Percentiles rank a stretch among this genome's conserved stretches.
Conservation (phyloP, 2,329 filamentous ascomycete species). For the Aphanocladium album region DNA sequence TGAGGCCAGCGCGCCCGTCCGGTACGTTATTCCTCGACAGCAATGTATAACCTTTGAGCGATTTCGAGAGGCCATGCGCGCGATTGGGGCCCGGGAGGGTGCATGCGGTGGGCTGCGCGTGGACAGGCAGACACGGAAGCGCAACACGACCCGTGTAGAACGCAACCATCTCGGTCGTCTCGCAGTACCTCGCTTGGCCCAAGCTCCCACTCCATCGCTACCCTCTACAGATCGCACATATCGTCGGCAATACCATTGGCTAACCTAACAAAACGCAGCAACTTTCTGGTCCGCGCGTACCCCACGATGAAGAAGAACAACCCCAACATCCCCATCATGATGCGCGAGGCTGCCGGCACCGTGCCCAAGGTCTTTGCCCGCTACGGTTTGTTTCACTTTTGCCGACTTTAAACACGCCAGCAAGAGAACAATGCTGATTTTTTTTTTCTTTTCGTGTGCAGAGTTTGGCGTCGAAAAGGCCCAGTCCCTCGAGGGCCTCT, state of each 20-base stretch:
- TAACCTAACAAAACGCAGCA: slow-evolving; percentile 41
- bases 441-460: slow-evolving; percentile 19
- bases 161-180: too few relatives aligned
- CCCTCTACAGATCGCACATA: too few relatives aligned
- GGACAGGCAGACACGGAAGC: background rate
- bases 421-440: background rate
- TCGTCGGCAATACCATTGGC: background rate
- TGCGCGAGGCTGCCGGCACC: slow-evolving; percentile 84
- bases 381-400: slow-evolving; percentile 60
- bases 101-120: background rate
- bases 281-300: slow-evolving; percentile 86
- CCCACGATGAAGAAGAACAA: slow-evolving; percentile 99
- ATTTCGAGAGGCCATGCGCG: background rate
- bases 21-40: slow-evolving; percentile 50
- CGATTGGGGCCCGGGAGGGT: background rate
- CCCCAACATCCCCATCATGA: slow-evolving; percentile 85
- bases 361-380: slow-evolving; percentile 83
- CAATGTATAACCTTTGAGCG: too few relatives aligned
- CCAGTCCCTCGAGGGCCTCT: slow-evolving; percentile 53
- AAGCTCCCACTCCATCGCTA: too few relatives aligned
- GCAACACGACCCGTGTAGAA: too few relatives aligned
- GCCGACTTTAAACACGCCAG: background rate
- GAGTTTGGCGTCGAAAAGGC: slow-evolving; percentile 54
- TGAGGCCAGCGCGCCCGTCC: slow-evolving; percentile 80
- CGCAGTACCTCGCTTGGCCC: too few relatives aligned